Evolutionary conservation across 306 rosid species (phyloP).

Genomic region (Cucurbita maxima): DNA sequence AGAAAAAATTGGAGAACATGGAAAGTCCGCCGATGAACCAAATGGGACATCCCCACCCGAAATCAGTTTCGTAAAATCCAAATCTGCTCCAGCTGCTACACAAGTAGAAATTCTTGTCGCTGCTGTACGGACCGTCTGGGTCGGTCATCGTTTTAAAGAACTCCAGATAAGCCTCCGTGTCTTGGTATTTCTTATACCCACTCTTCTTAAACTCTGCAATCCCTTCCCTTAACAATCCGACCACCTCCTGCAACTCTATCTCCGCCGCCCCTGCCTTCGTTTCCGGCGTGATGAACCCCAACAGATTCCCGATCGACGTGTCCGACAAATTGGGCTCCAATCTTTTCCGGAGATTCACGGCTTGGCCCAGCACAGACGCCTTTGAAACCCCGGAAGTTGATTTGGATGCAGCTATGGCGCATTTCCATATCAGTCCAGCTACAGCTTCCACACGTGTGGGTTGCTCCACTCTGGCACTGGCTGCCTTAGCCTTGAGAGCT

Average conservation of each 20-base stretch:
- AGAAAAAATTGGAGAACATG: conserved; percentile 9
- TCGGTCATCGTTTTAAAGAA: not conserved
- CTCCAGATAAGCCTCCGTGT: not conserved
- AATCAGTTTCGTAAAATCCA: conserved; percentile 21
- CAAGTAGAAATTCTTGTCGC: conserved; percentile 5
- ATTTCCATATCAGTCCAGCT: conserved; percentile 27
- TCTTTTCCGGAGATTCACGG: conserved; percentile 19
- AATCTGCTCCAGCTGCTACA: conserved; percentile 37
- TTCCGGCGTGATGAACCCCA: not conserved
- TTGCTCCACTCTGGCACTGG: not conserved
- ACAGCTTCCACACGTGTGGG: conserved; percentile 23
- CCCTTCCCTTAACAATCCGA: conserved; percentile 9
- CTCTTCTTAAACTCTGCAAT: conserved; percentile 6
- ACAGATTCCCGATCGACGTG: not conserved
- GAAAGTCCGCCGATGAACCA: conserved; percentile 16
- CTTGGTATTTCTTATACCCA: conserved; percentile 9
- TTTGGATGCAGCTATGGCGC: conserved; percentile 14
- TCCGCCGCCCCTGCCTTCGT: not conserved
- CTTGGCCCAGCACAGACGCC: conserved; percentile 13
- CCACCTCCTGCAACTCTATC: not conserved
- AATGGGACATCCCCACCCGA: conserved; percentile 26
- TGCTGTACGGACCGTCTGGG: conserved; percentile 6
- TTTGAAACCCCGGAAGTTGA: conserved; percentile 5
- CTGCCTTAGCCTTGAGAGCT: not conserved
- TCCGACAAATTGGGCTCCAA: not conserved